A percentile compares a stretch with the other conserved stretches of the same genome.
Evolutionary conservation across 2,329 filamentous ascomycete species (phyloP).

Genomic region (Xylariaceae sp.): DNA sequence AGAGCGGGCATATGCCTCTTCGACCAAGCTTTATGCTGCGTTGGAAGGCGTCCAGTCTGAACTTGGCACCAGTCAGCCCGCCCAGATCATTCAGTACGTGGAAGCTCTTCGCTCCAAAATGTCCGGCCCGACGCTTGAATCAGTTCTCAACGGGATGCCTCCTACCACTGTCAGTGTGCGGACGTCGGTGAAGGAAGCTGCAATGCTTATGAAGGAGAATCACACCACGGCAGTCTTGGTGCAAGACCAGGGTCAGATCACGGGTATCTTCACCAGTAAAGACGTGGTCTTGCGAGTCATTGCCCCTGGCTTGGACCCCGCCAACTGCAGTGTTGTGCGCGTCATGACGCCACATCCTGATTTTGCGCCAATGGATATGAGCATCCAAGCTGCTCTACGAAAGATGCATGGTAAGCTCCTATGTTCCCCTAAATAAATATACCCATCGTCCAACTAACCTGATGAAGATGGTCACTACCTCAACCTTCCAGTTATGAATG

Average conservation of each 20-base stretch:
- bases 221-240: constrained; percentile 96
- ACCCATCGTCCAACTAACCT: constrained; percentile 24
- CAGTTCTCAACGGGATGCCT: constrained; percentile 87
- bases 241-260: constrained; percentile 95
- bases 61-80: constrained; percentile 91
- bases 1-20: constrained; percentile 95
- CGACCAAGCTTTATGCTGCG: constrained; percentile 96
- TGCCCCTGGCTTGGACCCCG: constrained; percentile 90
- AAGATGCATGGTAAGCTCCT: constrained; percentile 91
- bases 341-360: constrained; percentile 99
- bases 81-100: constrained; percentile 99
- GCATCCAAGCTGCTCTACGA: constrained; percentile 92
- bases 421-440: background rate
- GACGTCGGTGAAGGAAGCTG: constrained; percentile 95
- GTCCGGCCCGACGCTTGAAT: constrained; percentile 96
- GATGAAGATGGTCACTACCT: constrained; percentile 90
- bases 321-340: constrained; percentile 94
- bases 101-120: constrained; percentile 95
- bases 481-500: constrained; percentile 98
- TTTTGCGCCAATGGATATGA: constrained; percentile 99
- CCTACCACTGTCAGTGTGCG: constrained; percentile 94
- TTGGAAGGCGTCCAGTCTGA: constrained; percentile 98
- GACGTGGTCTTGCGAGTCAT: constrained; percentile 98
- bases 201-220: constrained; percentile 96
- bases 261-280: constrained; percentile 99